These are phyloP conservation scores for Thalassiosira sp. DNA, from an alignment of 352 stramenopile genomes.

Conservation along the genomic window DNA sequence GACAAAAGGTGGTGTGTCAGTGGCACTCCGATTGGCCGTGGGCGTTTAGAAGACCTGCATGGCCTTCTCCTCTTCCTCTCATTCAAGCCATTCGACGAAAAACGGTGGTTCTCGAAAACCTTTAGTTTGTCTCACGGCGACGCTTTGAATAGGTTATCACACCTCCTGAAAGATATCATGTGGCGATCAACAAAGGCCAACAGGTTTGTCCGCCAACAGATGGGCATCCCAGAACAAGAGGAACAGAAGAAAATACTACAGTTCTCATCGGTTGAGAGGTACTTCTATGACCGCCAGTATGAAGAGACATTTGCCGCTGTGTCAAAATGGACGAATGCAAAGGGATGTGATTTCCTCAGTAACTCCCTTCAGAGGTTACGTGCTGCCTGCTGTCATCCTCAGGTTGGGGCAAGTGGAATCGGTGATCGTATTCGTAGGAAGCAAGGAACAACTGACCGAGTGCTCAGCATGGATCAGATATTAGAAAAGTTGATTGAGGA, in stretches of 20 bases:
- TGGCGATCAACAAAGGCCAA: slow-evolving; percentile 72
- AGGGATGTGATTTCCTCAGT: slow-evolving; percentile 66
- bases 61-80: slow-evolving; percentile 67
- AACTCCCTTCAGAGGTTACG: slow-evolving; percentile 85
- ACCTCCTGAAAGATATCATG: slow-evolving; percentile 55
- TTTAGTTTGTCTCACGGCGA: slow-evolving; percentile 26
- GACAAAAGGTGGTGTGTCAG: slow-evolving; percentile 88
- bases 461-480: slow-evolving; percentile 45
- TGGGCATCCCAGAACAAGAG: slow-evolving; percentile 70
- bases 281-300: slow-evolving; percentile 73
- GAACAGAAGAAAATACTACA: slow-evolving; percentile 55
- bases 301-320: slow-evolving; percentile 49
- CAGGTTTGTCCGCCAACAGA: slow-evolving; percentile 53
- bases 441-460: slow-evolving; percentile 19
- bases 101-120: slow-evolving; percentile 54
- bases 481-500: slow-evolving; percentile 72
- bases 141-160: slow-evolving; percentile 43
- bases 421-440: slow-evolving; percentile 9
- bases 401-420: slow-evolving; percentile 81
- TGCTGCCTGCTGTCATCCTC: slow-evolving; percentile 91
- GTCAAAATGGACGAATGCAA: slow-evolving; percentile 15
- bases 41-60: slow-evolving; percentile 87
- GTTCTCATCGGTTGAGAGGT: slow-evolving; percentile 65
- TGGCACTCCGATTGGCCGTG: slow-evolving; percentile 86
- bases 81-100: slow-evolving; percentile 53